Evolutionary conservation across 768 basidiomycete species (phyloP), one percentile per base, ranked within the genome.

Genomic region (Kwoniella sp.): DNA sequence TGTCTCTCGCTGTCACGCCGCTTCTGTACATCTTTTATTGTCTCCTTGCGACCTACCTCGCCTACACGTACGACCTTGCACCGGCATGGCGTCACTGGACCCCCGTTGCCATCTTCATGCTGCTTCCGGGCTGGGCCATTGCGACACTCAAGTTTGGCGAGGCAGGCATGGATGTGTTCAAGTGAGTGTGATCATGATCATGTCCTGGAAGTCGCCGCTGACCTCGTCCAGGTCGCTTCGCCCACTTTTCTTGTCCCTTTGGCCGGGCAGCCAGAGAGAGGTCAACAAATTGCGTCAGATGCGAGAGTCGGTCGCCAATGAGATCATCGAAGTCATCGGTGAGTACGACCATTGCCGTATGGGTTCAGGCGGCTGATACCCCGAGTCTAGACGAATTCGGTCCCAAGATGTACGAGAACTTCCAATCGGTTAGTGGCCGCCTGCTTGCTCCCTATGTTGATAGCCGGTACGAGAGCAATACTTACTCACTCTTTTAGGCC

Each of bases 81-180:
- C 55, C 83, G 29, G 77, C 78, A 55, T 85, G 83, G 79, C 80
- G 79, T 56, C 74, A 89, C 20, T 82, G 80, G 76, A 86, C 89
- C 2, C 93, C 93, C 0, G 79, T 91, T 63, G 67, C 87, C 8
- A 84, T 90, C 50, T 77, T 87, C 51, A 77, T 81, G 17, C 78
- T 83, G 2, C 74, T 96, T 26, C 93, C 93, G 12, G 82, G 88
- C 72, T 85, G 93, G 78, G 91, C 88, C 50, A 88, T 86, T 66
- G 88, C 89, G 5, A 89, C 93, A 5, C 80, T 98, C 46, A 93
- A 95, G 74, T 98, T 98, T 65, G 93, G 93, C 36, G 93, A 98
- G 73, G 93, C 92, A 28, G 93, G 92, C 20, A 85, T 95, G 83
- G 93, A 98, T 65, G 90, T 98, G 23, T 79, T 91, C 47, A 96